phyloP scores from a whole-genome alignment of 345 rosid genomes.

The Hibiscus trionum region DNA sequence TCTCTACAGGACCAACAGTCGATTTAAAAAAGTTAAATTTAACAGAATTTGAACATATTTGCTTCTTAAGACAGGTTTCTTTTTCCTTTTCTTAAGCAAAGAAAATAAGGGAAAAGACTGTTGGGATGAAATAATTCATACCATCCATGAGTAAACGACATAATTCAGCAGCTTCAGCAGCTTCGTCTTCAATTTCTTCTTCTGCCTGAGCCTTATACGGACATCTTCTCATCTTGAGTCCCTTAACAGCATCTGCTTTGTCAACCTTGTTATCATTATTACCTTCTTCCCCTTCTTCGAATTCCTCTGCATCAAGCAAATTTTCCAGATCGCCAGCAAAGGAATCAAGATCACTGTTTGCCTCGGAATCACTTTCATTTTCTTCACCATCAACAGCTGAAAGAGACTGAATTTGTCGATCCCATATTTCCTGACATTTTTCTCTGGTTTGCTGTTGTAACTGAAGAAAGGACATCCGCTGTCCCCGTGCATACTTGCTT shows the following conservation, averaged over 20 bases:
- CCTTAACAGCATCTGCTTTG: conserved; percentile 76
- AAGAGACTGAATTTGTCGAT: conserved; percentile 80
- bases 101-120: background rate
- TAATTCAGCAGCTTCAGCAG: conserved; percentile 84
- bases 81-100: background rate
- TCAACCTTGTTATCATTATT: conserved; percentile 51
- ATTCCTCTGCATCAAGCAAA: conserved; percentile 97
- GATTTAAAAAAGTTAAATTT: background rate
- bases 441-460: conserved; percentile 98
- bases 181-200: conserved; percentile 95
- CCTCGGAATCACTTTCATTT: conserved; percentile 83
- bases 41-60: background rate
- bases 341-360: conserved; percentile 95
- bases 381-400: conserved; percentile 79
- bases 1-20: background rate
- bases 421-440: conserved; percentile 99
- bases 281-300: conserved; percentile 67
- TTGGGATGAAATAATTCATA: conserved; percentile 26
- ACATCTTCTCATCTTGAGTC: conserved; percentile 83
- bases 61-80: background rate
- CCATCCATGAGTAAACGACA: conserved; percentile 95
- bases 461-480: conserved; percentile 97
- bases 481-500: conserved; percentile 96
- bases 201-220: conserved; percentile 72
- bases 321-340: conserved; percentile 97